Percentiles rank a stretch among this genome's conserved stretches.
Conservation (phyloP, 169 alveolate species). For the Cardiosporidium cionae region DNA sequence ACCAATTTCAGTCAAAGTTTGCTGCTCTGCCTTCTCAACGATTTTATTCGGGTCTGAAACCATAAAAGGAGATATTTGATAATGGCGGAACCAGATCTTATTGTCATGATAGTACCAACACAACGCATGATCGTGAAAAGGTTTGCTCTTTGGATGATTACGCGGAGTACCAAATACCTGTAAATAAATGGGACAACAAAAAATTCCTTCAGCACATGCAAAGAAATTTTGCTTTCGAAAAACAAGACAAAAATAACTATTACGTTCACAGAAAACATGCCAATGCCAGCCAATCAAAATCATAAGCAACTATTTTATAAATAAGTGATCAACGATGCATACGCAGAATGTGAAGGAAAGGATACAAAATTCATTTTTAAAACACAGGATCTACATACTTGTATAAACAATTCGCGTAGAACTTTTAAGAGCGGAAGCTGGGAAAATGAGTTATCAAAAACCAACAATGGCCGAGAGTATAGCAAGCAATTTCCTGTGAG, state of each 20-base stretch:
- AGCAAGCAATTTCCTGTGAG: conserved; percentile 86
- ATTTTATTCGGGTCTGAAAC: not conserved
- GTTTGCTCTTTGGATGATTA: conserved; percentile 89
- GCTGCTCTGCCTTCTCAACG: conserved; percentile 49
- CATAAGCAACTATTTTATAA: too few relatives aligned
- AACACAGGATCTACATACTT: conserved; percentile 40
- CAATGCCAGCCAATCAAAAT: too few relatives aligned
- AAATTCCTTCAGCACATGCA: not conserved
- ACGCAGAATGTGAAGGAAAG: too few relatives aligned
- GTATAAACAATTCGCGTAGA: conserved; percentile 43
- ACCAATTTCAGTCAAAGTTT: conserved; percentile 56
- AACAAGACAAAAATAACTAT: too few relatives aligned
- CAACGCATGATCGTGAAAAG: conserved; percentile 87
- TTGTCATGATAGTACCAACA: conserved; percentile 66
- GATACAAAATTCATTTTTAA: too few relatives aligned
- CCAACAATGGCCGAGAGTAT: conserved; percentile 79
- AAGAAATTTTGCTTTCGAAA: too few relatives aligned
- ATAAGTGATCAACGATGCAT: too few relatives aligned
- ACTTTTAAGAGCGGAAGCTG: conserved; percentile 26
- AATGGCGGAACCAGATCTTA: conserved; percentile 82
- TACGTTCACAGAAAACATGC: too few relatives aligned
- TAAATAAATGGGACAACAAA: not conserved
- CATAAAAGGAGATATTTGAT: conserved; percentile 30
- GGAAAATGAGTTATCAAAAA: conserved; percentile 12
- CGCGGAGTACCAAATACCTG: conserved; percentile 87